phyloP scores from a whole-genome alignment of 495 filamentous ascomycete species.

The Cetradonia linearis region DNA sequence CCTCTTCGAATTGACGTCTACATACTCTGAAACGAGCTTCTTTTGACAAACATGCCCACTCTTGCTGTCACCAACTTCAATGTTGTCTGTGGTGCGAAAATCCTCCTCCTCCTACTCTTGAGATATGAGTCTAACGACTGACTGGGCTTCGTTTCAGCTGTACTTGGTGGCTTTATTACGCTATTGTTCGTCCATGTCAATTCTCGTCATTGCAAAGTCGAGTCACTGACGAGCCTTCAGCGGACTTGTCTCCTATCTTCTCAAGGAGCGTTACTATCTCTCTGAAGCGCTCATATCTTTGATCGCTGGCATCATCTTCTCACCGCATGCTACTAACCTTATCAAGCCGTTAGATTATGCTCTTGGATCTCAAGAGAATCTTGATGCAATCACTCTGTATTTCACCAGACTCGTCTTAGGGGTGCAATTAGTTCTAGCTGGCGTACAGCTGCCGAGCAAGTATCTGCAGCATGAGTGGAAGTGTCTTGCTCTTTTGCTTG shows the following conservation, averaged over 20 bases:
- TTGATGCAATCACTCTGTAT: slow-evolving; percentile 60
- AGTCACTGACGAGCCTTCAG: background rate
- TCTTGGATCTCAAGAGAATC: slow-evolving; percentile 45
- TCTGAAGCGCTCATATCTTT: slow-evolving; percentile 85
- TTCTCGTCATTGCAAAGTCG: background rate
- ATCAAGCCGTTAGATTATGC: slow-evolving; percentile 71
- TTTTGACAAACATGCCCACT: slow-evolving; percentile 57
- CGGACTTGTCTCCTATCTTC: slow-evolving; percentile 76
- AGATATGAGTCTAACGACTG: background rate
- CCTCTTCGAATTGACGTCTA: background rate
- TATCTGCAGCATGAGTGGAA: slow-evolving; percentile 78
- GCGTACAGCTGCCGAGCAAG: slow-evolving; percentile 81
- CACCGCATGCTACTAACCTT: slow-evolving; percentile 63
- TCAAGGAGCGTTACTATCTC: slow-evolving; percentile 84
- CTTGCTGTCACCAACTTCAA: slow-evolving; percentile 77
- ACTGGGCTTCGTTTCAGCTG: slow-evolving; percentile 32
- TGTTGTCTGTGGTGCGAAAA: slow-evolving; percentile 47
- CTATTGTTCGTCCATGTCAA: slow-evolving; percentile 40
- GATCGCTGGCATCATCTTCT: slow-evolving; percentile 63
- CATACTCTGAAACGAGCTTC: background rate
- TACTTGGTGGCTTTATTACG: slow-evolving; percentile 78
- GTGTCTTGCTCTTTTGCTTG: slow-evolving; percentile 62
- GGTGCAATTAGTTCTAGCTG: slow-evolving; percentile 82
- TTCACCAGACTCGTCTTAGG: slow-evolving; percentile 85
- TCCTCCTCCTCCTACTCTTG: background rate